Evolutionary conservation across 345 rosid genomes (phyloP), one percentile per base, ranked within the genome.

Genomic region (Eucalyptus marginata): DNA sequence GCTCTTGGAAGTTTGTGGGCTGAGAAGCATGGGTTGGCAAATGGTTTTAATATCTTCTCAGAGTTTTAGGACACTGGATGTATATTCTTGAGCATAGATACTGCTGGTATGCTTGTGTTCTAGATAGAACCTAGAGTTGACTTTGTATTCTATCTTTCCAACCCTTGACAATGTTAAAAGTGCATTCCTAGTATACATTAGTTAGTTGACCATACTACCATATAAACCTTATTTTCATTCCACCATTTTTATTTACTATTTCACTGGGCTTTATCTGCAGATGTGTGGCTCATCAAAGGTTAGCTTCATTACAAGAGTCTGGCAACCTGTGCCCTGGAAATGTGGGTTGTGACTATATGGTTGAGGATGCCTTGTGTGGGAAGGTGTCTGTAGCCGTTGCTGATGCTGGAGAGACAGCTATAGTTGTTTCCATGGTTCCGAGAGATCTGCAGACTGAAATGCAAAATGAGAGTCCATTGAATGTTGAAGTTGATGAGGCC

Each of bases 401-500:
- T 90, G 99, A 97, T 93, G 94, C 94, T 81, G 99, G 99, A 87
- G 99, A 97, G 93, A 97, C 99, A 7, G 99, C 98, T 83, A 50
- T 98, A 91, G 97, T 98, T 88, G 97, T 98, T 90, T 95, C 99
- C 87, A 94, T 95, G 92, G 94, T 95, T 40, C 93, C 92, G 87
- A 96, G 88, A 85, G 94, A 92, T 76, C 93, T 95, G 62, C 90
- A 90, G 89, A 90, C 86, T 87, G 88, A 91, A 90, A 92, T 92
- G 91, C 92, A 94, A 88, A 92, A 90, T 88, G 92, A 92, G 76
- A 54, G 81, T 90, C 86, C 91, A 25, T 89, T 93, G 49, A 62
- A 76, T 58, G 89, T 89, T 89, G 94, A 92, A 92, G 89, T 90
- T 89, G 90, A 89, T 33, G 87, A 91, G 89, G 90, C 87, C 89